Base-by-base conservation (phyloP, 2,329 filamentous ascomycete species). In the Endoconidiophora laricicola region DNA sequence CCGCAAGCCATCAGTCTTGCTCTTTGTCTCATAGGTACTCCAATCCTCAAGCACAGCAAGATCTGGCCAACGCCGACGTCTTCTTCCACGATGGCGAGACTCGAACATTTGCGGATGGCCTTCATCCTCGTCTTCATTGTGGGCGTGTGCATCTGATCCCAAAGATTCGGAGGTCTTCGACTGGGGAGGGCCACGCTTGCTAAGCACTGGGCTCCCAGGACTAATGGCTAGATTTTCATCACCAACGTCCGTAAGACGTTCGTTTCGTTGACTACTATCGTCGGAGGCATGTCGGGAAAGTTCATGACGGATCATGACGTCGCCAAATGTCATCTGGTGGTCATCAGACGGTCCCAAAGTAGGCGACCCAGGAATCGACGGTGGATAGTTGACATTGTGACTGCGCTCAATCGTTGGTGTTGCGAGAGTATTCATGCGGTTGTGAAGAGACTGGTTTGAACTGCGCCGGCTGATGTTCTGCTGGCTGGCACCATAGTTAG, bases 211-310 rank as follows among this genome's bases (percentile, higher is more conserved):
- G 23, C 47, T 65, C 24, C 59, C 63, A 6, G 61, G 79, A 49
- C 83, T 78, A 0, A 88, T 90, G 59, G 94, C 95, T 66, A 91
- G 95, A 0, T 96, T 88, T 65, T 96, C 91, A 56, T 84, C 84
- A 58, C 91, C 79, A 0, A 80, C 84, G 9, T 80, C 72, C 10
- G 81, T 63, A 10, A 49, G 47, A 23, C 48, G 12, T 9, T 29
- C 18, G 41, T 39, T 39, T 42, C 33, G 38, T 26, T 54, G 47
- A 4, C 45, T 48, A 18, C 52, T 54, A 18, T 50, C 48, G 7
- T 54, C 52, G 6, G 52, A 54, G 9, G 52, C 44, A 39, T 51
- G 52, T 18, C 59, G 38, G 57, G 57, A 55, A 67, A 61, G 20
- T 47, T 85, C 78, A 55, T 82, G 78, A 6, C 79, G 70, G 50